Evolutionary conservation across 2,329 filamentous ascomycete genomes (phyloP), one percentile per base, ranked within the genome.

Genomic region (Penicillium brevicompactum): DNA sequence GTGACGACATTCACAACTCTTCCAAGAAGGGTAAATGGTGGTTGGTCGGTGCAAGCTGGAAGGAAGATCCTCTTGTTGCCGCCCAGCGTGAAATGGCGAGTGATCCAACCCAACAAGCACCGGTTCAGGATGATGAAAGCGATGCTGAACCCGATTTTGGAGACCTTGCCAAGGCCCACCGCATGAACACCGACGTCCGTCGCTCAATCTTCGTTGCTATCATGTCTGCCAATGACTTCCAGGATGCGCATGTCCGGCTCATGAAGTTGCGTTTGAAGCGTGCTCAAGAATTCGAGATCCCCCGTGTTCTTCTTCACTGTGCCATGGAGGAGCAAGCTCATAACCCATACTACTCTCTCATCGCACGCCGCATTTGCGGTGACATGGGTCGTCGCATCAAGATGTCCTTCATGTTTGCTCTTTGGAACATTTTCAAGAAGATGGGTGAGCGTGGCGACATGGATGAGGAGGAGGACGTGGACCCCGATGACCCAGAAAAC

Each of bases 11-110:
- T 49, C 86, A 86, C 59, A 85, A 92, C 58, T 88, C 88, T 0
- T 89, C 93, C 40, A 93, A 89, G 70, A 90, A 88, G 69, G 94
- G 94, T 1, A 97, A 96, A 77, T 99, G 94, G 94, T 99, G 94
- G 94, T 84, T 97, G 18, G 90, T 97, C 5, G 94, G 94, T 49
- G 93, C 94, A n/a, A 96, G 92, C 73, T 97, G 93, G 85, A 80
- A 78, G 40, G 74, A 77, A 53, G 70, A 76, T 42, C 70, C 72
- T 16, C 69, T 78, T 1, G 67, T 72, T 13, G 64, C 68, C 30
- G 71, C 71, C 4, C 67, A 69, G 16, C 65, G 71, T 50, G 71
- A 74, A 51, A 58, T 74, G 16, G 60, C 63, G 7, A 50, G 41
- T 37, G 48, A 64, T 1, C 61, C 64, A 7, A 42, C 34, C 8